Evolutionary conservation across 2,329 filamentous ascomycete genomes (phyloP), one percentile per base, ranked within the genome.

Genomic region (Aspergillus spinulosporus): DNA sequence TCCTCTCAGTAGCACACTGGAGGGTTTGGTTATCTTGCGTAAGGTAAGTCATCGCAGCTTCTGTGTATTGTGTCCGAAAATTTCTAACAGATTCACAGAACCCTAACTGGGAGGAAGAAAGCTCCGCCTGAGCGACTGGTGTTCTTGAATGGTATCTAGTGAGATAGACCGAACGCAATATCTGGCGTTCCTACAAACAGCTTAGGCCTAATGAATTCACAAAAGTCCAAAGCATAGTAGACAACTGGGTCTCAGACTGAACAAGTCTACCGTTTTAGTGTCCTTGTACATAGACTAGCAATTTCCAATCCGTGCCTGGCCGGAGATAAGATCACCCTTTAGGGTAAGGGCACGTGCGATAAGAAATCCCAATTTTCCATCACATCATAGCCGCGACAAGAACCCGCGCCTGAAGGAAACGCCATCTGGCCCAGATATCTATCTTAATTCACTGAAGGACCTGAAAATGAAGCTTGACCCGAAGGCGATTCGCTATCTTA

Each of bases 1-100:
- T 62, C 90, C 89, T 75, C 78, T 99, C 70, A 95, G 88, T 72
- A 94, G 86, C 78, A 96, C 88, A 52, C 82, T 99, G 60, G 94
- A 99, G 78, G 94, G 94, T 32, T 81, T 99, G 68, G 93, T 97
- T 55, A 97, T 99, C 74, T 80, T 99, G 75, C 88, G 89, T 82
- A 97, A 97, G 91, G 93, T 96, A 82, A 77, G 52, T 84, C 68
- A 44, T 52, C 29, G 28, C 29, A 26, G 7, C 8, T 47, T 14
- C 29, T 4, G 4, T 54, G 32, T 12, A 39, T 37, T 4, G 21
- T 40, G 9, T 43, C 29, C 32, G 9, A 29, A 32, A 26, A 45
- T 21, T 50, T 51, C 70, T 75, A 64, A 73, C 64, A 9, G 14
- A 26, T n/a, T 28, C 51, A 52, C 57, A 78, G 76, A 78, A 79